phyloP scores from a whole-genome alignment of 805 yeast species.

The Isabelozyma pseudorhagii region DNA sequence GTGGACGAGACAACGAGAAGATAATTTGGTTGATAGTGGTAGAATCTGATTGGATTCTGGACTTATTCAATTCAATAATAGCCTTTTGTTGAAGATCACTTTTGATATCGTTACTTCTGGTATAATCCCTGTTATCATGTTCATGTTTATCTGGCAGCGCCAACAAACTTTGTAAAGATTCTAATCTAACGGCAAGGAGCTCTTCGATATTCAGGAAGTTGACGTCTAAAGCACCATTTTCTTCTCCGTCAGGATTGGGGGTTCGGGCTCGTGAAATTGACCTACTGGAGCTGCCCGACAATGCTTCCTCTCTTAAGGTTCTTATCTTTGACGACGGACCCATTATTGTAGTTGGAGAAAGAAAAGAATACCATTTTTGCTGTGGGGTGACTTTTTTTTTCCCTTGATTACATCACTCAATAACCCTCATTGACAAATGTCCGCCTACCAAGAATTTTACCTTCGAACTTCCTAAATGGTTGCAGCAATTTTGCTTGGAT shows the following conservation, averaged over 20 bases:
- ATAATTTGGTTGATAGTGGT: conserved; percentile 46
- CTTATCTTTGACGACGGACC: background rate
- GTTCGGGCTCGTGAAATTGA: conserved; percentile 32
- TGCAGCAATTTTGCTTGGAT: too few species aligned
- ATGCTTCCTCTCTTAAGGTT: conserved; percentile 10
- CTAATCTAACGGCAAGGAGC: conserved; percentile 26
- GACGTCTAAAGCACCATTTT: conserved; percentile 32
- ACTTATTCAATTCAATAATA: conserved; percentile 28
- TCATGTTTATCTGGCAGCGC: conserved; percentile 4
- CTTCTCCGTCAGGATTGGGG: conserved; percentile 34
- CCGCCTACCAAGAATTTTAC: background rate
- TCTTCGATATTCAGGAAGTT: conserved; percentile 34
- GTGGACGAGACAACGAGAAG: conserved; percentile 34
- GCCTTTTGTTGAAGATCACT: conserved; percentile 23
- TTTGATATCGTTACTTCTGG: conserved; percentile 6
- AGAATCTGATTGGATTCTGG: conserved; percentile 31
- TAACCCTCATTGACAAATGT: background rate
- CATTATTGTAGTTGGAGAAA: background rate
- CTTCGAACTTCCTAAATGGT: too few species aligned
- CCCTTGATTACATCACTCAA: background rate
- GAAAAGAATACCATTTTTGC: background rate
- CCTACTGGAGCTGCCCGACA: conserved; percentile 29
- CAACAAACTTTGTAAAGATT: conserved; percentile 22
- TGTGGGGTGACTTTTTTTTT: background rate
- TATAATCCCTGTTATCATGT: conserved; percentile 6